Conservation (phyloP, 2,329 filamentous ascomycete species). For the Xylariales sp. region DNA sequence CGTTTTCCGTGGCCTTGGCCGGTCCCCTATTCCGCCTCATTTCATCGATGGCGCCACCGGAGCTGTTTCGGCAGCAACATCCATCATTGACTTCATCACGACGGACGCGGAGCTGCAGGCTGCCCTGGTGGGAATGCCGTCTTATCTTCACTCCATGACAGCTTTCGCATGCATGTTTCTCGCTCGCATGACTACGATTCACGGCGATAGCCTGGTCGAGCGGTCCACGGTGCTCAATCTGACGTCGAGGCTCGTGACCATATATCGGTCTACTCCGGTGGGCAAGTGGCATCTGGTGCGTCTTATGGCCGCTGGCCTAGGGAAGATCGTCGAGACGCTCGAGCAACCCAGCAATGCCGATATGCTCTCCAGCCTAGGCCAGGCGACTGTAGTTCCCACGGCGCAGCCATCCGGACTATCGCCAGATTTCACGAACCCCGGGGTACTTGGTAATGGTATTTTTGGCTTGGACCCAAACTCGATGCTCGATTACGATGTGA, state of each 20-base stretch:
- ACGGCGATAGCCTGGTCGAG: constrained; percentile 32
- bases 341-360: constrained; percentile 1
- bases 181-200: constrained; percentile 40
- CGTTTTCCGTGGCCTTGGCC: constrained; percentile 32
- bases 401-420: no score
- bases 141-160: constrained; percentile 48
- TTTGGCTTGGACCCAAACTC: no score
- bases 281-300: constrained; percentile 41
- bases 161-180: constrained; percentile 49
- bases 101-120: constrained; percentile 36
- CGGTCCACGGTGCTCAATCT: constrained; percentile 30
- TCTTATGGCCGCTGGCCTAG: constrained; percentile 40
- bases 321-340: constrained; percentile 28
- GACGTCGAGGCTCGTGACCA: constrained; percentile 29
- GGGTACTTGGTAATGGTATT: no score
- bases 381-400: no score
- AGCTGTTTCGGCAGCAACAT: constrained; percentile 33
- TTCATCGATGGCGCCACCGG: constrained; percentile 27
- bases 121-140: constrained; percentile 39
- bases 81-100: constrained; percentile 39
- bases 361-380: no score
- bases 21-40: constrained; percentile 27
- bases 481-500: no score
- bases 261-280: constrained; percentile 34
- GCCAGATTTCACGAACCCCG: no score